These are phyloP conservation scores for Aureobasidium sp. DNA, from an alignment of 2,329 filamentous ascomycete species.

Conservation along the genomic window DNA sequence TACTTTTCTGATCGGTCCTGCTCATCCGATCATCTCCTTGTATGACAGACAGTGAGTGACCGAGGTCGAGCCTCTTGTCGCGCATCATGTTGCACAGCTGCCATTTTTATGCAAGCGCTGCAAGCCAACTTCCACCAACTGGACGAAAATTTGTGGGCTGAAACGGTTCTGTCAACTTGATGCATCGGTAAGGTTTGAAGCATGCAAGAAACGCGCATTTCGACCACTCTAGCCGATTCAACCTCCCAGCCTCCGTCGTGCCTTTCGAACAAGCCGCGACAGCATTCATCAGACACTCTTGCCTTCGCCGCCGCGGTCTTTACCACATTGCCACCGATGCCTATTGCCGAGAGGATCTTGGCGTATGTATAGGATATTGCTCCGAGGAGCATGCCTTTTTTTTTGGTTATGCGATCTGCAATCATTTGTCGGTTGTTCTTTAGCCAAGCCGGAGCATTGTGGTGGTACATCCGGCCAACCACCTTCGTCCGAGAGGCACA, in stretches of 20 bases:
- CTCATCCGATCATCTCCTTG: not conserved
- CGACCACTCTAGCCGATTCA: not conserved
- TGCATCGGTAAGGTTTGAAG: slow-evolving; percentile 11
- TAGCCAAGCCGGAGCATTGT: slow-evolving; percentile 3
- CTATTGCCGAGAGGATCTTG: not conserved
- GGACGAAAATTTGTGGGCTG: not conserved
- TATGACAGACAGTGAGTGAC: not conserved
- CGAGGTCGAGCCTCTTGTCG: not conserved
- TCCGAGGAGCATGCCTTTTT: not conserved
- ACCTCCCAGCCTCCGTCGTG: slow-evolving; percentile 1
- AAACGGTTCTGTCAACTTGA: slow-evolving; percentile 4
- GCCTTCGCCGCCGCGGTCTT: not conserved
- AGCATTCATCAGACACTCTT: not conserved
- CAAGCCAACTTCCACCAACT: not conserved
- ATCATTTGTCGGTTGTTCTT: not conserved
- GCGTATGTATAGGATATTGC: not conserved
- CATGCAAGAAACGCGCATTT: not conserved
- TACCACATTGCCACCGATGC: not conserved
- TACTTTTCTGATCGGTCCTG: slow-evolving; percentile 2
- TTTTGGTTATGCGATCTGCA: not conserved
- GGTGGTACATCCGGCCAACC: not conserved
- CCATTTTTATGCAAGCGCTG: not conserved
- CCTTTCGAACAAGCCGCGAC: not conserved
- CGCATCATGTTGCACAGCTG: not conserved
- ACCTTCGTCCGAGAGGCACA: not conserved